Conservation (phyloP, 495 filamentous ascomycete genomes). For the Penicillium cinerascens region DNA sequence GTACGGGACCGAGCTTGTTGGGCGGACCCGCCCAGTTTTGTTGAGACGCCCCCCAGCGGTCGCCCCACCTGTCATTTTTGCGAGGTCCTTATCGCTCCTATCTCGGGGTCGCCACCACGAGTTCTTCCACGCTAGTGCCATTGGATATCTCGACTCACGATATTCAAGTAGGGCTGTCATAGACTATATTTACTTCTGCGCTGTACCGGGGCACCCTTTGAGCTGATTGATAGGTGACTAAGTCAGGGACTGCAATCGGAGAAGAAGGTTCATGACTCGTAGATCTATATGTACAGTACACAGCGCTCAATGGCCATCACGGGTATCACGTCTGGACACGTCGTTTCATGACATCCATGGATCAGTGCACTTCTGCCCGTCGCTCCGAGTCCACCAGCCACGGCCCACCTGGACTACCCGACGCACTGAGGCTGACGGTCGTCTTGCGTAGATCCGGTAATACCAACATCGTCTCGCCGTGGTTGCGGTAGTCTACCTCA, state of each 20-base stretch:
- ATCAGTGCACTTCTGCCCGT: conserved; percentile 23
- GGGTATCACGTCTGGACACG: neutral
- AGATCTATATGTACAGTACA: conserved; percentile 13
- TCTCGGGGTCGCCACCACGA: neutral
- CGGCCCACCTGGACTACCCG: conserved; percentile 55
- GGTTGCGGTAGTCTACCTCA: conserved; percentile 76
- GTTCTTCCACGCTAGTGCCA: neutral
- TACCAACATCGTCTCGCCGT: conserved; percentile 73
- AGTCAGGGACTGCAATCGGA: neutral
- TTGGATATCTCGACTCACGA: neutral
- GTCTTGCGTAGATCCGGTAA: conserved; percentile 70
- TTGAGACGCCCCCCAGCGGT: conserved; percentile 17
- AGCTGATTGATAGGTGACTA: neutral
- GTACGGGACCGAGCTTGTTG: conserved; percentile 11
- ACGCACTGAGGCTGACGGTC: conserved; percentile 68
- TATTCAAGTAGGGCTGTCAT: neutral
- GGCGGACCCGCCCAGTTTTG: conserved; percentile 21
- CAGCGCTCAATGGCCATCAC: neutral
- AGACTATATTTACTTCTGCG: neutral
- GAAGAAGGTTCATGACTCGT: conserved; percentile 15
- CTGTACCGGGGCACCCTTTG: too few relatives aligned
- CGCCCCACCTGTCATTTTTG: conserved; percentile 10
- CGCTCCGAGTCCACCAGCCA: conserved; percentile 57
- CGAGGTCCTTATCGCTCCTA: neutral
- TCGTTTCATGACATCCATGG: neutral